Evolutionary conservation across 2,329 filamentous ascomycete genomes (phyloP), one percentile per base, ranked within the genome.

Genomic region (Beauveria australis): DNA sequence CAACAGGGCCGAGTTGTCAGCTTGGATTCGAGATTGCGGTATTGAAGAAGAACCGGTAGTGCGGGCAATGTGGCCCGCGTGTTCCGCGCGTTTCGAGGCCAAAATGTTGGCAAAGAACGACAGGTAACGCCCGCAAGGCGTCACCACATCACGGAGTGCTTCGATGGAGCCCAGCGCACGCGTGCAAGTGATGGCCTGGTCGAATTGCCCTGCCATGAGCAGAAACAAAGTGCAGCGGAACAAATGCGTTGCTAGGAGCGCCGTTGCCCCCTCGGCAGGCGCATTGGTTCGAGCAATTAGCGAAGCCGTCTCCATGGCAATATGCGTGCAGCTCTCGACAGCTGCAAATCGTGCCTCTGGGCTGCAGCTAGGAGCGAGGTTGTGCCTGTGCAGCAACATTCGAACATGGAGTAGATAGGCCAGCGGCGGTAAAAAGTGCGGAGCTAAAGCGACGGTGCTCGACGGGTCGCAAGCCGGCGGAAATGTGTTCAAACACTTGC

Each of bases 371-470:
- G 92, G 89, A 0, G 86, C 87, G 9, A 97, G 79, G 68, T 97
- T 97, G 68, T 96, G 92, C 47, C 94, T 85, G 73, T 96, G 91
- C 9, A 99, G 82, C 43, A 94, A 79, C 33, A 97, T 82, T n/a
- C 91, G 88, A 18, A 89, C 87, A 63, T 91, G 89, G 63, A 96
- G 87, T 9, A 97, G 82, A 68, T 91, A 87, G 37, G 89, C 82
- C 9, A 95, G 79, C 0, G 92, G 89, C 28, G 86, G 84, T 16
- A 97, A 78, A 46, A 88, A 85, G 57, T 87, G 82, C 9, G 91
- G 86, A 62, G 94, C 87, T 47, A 97, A 79, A 8, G 85, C 80
- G 8, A 85, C 82, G 33, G 82, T 79, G 63, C 86, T 87, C 18
- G 82, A 78, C 2, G 87, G 82, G 61, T 90, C 87, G 69, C 89